These are phyloP conservation scores for Chaetoscypha palmicola DNA, from an alignment of 2,329 filamentous ascomycete species.

Conservation along the genomic window DNA sequence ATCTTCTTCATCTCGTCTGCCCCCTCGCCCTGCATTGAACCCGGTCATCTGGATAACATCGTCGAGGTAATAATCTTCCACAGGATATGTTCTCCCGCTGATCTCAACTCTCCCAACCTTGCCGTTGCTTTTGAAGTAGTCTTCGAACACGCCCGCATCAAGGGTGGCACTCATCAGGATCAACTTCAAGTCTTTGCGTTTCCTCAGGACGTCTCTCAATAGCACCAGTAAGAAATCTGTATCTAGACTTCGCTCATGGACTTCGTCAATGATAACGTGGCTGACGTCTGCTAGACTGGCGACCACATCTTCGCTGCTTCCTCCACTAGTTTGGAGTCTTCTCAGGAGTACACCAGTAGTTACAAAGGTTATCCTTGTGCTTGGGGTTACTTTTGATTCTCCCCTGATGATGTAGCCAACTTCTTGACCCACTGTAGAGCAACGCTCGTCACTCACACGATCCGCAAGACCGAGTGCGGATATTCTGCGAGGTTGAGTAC, in stretches of 20 bases:
- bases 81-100: conserved; percentile 79
- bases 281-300: conserved; percentile 82
- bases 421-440: conserved; percentile 72
- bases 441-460: conserved; percentile 87
- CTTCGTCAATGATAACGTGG: conserved; percentile 92
- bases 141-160: conserved; percentile 76
- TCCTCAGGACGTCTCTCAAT: conserved; percentile 70
- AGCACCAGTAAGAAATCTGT: conserved; percentile 90
- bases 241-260: conserved; percentile 90
- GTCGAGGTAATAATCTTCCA: conserved; percentile 84
- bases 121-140: conserved; percentile 69
- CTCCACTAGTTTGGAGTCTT: conserved; percentile 83
- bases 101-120: conserved; percentile 80
- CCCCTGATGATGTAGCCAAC: conserved; percentile 89
- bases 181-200: conserved; percentile 73
- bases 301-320: conserved; percentile 70
- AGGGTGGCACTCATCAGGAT: conserved; percentile 96
- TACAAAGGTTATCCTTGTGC: conserved; percentile 89
- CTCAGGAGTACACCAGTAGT: conserved; percentile 90
- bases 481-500: conserved; percentile 90
- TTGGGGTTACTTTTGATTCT: conserved; percentile 66
- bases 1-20: conserved; percentile 34
- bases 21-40: conserved; percentile 46
- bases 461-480: conserved; percentile 91
- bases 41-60: conserved; percentile 76